Evolutionary conservation across 805 yeast genomes (phyloP), one percentile per base, ranked within the genome.

Genomic region (Suhomyces sp.): DNA sequence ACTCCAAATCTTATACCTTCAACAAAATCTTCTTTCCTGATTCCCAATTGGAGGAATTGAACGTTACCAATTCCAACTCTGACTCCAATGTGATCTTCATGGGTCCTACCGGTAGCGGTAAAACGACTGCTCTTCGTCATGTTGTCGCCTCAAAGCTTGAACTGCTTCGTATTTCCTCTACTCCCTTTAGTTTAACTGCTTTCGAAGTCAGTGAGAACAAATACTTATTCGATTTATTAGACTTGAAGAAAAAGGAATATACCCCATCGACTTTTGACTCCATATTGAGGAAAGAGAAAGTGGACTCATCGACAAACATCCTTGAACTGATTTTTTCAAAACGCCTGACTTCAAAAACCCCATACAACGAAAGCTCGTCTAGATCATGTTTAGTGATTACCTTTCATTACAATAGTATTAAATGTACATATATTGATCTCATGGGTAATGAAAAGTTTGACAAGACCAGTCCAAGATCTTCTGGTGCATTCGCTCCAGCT

Each of bases 101-200:
- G 45, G 63, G 61, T 1, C 63, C 63, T 5, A 56, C 60, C 5
- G 59, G 58, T 7, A 47, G 59, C 26, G 67, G 66, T 10, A 62
- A 62, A 39, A 59, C 66, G 12, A 56, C 63, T 25, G 47, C 56
- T 6, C 36, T 60, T 19, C 38, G 39, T 18, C 43, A 43, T 14
- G 47, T 56, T 11, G 41, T 57, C 17, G 28, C 38, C 12, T 37
- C 36, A 7, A 50, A 47, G 29, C 22, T 43, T 5, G 25, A 22
- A n/a, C 16, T 22, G 10, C 40, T 44, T 20, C 23, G 33, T 18
- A 13, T 15, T 18, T 4, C 25, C 20, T 9, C 12, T 22, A 34
- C 29, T 13, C 42, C 33, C 9, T 40, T 25, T 12, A 42, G 18
- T 13, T 24, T 62, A 12, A 51, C 55, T 15, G 65, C 64, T 1